Base-by-base conservation (phyloP, 2,329 filamentous ascomycete species). In the Coniochaeta hoffmannii region DNA sequence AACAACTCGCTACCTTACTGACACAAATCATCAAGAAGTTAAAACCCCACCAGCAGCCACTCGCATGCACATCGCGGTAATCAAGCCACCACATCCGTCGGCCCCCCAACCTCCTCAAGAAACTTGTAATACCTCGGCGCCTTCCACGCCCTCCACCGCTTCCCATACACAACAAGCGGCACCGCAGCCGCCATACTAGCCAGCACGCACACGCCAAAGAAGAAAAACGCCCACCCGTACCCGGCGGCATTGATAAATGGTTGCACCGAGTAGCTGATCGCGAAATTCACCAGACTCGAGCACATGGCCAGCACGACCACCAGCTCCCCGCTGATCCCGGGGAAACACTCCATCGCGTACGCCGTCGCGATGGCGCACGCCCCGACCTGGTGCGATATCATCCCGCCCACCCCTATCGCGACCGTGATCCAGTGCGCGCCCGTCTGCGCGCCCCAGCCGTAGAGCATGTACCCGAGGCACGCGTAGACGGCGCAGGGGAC, bases 261-360 rank as follows among this genome's bases (percentile, higher is more conserved):
- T 58, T 73, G 70, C 24, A 73, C 68, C 1, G 68, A 69, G 53
- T 70, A 72, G 1, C 66, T 69, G 31, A 71, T 69, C 22, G 68
- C 69, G 38, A 71, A 71, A 34, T 61, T 62, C 24, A 62, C 57
- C 19, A 58, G 26, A n/a, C n/a, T n/a, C 12, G 57, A 59, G 32
- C 57, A 71, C 51, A 70, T 68, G 7, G 69, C 69, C 1, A 71
- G 62, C 6, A 72, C 66, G 15, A 71, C 65, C 7, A 71, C 69
- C 1, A 71, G 64, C 56, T 71, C 69, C 28, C 69, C 68, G 2
- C 63, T 54, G 57, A 69, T 66, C 51, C 64, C 66, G 26, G 68
- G 65, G 46, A 72, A 72, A 53, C 68, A 71, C 53, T 73, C 71
- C 69, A 73, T 72, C 2, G 69, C 70, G 61, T 73, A 73, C 1